Conservation (phyloP, 2,329 filamentous ascomycete species). For the Curvularia eragrostidis region DNA sequence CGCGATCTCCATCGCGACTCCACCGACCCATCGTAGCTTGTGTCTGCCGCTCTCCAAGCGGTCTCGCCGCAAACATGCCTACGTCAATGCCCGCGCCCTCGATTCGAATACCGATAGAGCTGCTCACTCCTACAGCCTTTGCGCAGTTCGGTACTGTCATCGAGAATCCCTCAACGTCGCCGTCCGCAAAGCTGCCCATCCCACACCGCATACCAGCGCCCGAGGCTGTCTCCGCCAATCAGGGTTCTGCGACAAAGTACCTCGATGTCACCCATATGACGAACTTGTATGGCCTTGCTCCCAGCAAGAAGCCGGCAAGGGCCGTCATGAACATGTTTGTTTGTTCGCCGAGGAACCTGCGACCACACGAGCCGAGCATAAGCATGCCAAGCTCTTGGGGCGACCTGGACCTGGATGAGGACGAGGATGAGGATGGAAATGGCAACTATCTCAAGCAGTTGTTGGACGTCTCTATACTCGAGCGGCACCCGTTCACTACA, state of each 20-base stretch:
- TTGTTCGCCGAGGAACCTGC: slow-evolving; percentile 71
- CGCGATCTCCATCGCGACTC: slow-evolving; percentile 17
- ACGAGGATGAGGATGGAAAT: slow-evolving; percentile 38
- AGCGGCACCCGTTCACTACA: slow-evolving; percentile 91
- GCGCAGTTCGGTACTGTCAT: slow-evolving; percentile 83
- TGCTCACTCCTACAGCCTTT: slow-evolving; percentile 74
- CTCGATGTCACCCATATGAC: slow-evolving; percentile 75
- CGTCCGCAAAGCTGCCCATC: slow-evolving; percentile 51
- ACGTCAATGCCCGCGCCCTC: slow-evolving; percentile 49
- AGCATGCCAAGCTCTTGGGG: slow-evolving; percentile 47
- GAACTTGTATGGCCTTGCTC: slow-evolving; percentile 72
- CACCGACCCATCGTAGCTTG: slow-evolving; percentile 8
- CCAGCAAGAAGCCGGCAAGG: slow-evolving; percentile 62
- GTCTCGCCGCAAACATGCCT: slow-evolving; percentile 40
- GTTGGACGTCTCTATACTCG: slow-evolving; percentile 76
- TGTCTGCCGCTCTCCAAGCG: slow-evolving; percentile 3
- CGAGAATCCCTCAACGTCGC: slow-evolving; percentile 69
- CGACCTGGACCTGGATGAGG: slow-evolving; percentile 44
- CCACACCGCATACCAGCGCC: slow-evolving; percentile 55
- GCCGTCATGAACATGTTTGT: slow-evolving; percentile 88
- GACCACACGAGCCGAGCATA: slow-evolving; percentile 47
- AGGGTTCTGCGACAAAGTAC: slow-evolving; percentile 88
- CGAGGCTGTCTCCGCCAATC: slow-evolving; percentile 71
- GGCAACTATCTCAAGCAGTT: slow-evolving; percentile 39
- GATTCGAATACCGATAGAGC: slow-evolving; percentile 63